Evolutionary conservation across 2,329 filamentous ascomycete genomes (phyloP).

Genomic region (Colletotrichum euphorbiae): DNA sequence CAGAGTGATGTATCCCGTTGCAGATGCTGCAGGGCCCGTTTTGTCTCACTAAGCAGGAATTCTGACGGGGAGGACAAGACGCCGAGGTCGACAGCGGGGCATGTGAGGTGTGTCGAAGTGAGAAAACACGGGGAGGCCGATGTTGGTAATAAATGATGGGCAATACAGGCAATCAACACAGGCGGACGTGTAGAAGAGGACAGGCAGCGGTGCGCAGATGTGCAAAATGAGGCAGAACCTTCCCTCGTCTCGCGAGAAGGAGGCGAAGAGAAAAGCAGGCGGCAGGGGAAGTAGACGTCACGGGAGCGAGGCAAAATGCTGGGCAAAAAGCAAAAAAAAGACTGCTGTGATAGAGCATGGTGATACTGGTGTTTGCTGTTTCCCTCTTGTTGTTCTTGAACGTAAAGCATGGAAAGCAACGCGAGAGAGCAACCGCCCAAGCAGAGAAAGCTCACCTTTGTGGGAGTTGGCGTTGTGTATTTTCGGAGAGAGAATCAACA

Average conservation of each 20-base stretch:
- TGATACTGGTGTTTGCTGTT: constrained; percentile 14
- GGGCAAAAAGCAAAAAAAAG: constrained; percentile 25
- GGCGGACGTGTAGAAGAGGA: constrained; percentile 8
- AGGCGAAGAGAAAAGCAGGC: constrained; percentile 22
- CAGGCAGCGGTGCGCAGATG: constrained; percentile 1
- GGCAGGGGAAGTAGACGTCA: constrained; percentile 22
- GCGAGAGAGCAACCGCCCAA: constrained; percentile 8
- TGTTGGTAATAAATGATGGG: constrained; percentile 18
- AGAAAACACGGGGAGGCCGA: constrained; percentile 27
- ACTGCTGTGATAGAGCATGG: constrained; percentile 13
- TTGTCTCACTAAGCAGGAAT: constrained; percentile 34
- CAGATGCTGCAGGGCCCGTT: constrained; percentile 35
- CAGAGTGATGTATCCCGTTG: constrained; percentile 35
- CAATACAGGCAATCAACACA: constrained; percentile 32
- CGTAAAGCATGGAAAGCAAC: constrained; percentile 15
- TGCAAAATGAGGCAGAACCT: constrained; percentile 17
- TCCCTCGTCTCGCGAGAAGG: constrained; percentile 10
- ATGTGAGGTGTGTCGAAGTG: constrained; percentile 19
- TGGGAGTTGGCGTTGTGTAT: background rate
- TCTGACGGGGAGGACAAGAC: constrained; percentile 23
- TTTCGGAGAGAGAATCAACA: constrained; percentile 16
- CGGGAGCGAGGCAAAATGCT: constrained; percentile 28
- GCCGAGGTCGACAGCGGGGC: constrained; percentile 17
- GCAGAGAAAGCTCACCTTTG: constrained; percentile 31
- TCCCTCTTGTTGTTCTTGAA: constrained; percentile 14